Evolutionary conservation across 1,284 basidiomycete genomes (phyloP).

Genomic region (Puccinia horiana): DNA sequence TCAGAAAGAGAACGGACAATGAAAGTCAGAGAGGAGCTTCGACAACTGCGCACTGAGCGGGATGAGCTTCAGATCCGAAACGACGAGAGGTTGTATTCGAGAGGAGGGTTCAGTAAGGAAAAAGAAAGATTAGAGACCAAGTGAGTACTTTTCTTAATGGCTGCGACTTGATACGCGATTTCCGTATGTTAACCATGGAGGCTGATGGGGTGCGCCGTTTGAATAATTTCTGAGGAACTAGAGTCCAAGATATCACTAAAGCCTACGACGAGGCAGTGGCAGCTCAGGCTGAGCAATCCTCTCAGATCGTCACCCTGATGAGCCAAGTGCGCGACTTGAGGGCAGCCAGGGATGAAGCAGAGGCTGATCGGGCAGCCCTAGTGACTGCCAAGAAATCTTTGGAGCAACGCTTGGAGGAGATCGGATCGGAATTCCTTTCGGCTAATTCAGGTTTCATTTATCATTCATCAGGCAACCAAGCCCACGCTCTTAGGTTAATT

Average conservation of each 20-base stretch:
- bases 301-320: constrained; percentile 77
- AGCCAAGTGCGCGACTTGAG: constrained; percentile 82
- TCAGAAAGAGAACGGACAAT: constrained; percentile 50
- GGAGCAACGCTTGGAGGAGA: constrained; percentile 75
- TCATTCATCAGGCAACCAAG: neutral
- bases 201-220: neutral
- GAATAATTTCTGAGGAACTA: neutral
- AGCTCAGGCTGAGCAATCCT: constrained; percentile 75
- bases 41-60: constrained; percentile 72
- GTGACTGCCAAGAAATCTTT: constrained; percentile 79
- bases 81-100: constrained; percentile 75
- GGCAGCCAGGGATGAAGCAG: constrained; percentile 76
- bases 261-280: constrained; percentile 74
- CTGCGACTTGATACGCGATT: constrained; percentile 76
- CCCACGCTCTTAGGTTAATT: neutral
- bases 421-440: constrained; percentile 74
- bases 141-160: constrained; percentile 70
- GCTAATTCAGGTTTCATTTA: constrained; percentile 63
- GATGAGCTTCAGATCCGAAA: constrained; percentile 74
- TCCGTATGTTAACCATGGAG: constrained; percentile 53
- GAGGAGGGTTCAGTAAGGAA: constrained; percentile 79
- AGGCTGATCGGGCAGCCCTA: constrained; percentile 73
- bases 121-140: constrained; percentile 79
- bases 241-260: constrained; percentile 70
- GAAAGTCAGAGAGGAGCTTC: constrained; percentile 67